phyloP scores from a whole-genome alignment of 2,329 filamentous ascomycete species.

The Diaporthe vexans region DNA sequence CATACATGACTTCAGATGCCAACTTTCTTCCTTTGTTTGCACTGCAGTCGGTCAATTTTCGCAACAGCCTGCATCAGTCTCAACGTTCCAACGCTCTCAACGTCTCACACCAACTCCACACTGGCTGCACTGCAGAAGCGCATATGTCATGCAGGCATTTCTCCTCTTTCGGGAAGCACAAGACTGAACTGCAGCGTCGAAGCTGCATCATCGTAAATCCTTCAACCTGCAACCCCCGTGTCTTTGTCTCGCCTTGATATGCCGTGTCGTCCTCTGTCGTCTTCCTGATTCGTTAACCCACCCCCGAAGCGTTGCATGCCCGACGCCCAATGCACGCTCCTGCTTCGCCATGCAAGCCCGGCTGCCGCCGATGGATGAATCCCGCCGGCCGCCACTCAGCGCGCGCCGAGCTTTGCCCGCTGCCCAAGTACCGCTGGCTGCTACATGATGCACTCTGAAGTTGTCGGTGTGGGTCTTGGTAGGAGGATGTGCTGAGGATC shows the following conservation, averaged over 20 bases:
- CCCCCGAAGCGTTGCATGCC: constrained; percentile 22
- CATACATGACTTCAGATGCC: constrained; percentile 9
- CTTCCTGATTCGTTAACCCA: not conserved
- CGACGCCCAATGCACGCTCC: constrained; percentile 10
- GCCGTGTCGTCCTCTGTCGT: not conserved
- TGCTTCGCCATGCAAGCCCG: not conserved
- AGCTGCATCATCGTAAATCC: constrained; percentile 18
- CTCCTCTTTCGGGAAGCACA: constrained; percentile 13
- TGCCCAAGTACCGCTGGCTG: not conserved
- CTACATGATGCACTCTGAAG: not conserved
- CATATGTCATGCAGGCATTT: not conserved
- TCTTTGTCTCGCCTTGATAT: not conserved
- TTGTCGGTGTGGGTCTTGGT: not conserved
- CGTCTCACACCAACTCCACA: not conserved
- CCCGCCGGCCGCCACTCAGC: not conserved
- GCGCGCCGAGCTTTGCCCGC: not conserved
- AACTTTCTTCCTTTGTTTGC: not conserved
- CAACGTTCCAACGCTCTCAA: not conserved
- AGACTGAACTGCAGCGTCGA: not conserved
- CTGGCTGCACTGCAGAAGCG: not conserved
- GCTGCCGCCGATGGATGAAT: constrained; percentile 2
- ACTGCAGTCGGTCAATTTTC: not conserved
- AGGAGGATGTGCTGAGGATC: not conserved
- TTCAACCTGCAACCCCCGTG: constrained; percentile 10
- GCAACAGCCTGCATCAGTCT: not conserved